These are phyloP conservation scores for Larix kaempferi DNA, from an alignment of 75 land plant genomes.

Conservation along the genomic window DNA sequence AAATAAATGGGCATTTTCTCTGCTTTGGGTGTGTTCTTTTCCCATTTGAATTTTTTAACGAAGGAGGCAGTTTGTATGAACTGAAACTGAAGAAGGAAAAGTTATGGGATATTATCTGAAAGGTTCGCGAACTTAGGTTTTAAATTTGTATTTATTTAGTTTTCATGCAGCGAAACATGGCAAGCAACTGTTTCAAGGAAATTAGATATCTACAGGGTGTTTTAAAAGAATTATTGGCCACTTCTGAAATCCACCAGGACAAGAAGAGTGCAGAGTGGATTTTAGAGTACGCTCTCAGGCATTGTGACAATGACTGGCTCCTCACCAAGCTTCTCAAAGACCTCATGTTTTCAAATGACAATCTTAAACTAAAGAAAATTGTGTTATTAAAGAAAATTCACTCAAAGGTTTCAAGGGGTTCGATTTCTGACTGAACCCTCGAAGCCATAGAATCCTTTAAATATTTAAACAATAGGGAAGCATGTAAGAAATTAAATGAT, in stretches of 20 bases:
- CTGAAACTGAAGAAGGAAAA: too few species aligned
- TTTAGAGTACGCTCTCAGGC: slow-evolving; percentile 17
- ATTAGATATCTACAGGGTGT: not conserved
- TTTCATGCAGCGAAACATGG: not conserved
- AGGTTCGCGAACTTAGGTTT: not conserved
- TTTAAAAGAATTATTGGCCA: not conserved
- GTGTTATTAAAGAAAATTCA: slow-evolving; percentile 14
- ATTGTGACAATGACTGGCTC: not conserved
- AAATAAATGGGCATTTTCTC: too few species aligned
- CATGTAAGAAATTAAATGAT: not conserved
- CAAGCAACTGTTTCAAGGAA: not conserved
- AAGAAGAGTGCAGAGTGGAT: slow-evolving; percentile 8
- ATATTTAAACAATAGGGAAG: not conserved
- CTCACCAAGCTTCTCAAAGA: not conserved
- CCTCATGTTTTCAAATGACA: not conserved
- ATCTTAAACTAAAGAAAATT: slow-evolving; percentile 7
- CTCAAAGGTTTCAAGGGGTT: slow-evolving; percentile 10
- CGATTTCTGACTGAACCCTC: slow-evolving; percentile 12
- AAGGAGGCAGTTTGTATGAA: too few species aligned
- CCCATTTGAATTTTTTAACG: too few species aligned
- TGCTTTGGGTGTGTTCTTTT: too few species aligned
- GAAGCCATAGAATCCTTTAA: slow-evolving; percentile 3
- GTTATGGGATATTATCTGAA: not conserved
- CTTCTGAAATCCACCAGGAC: not conserved
- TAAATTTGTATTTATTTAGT: not conserved